Evolutionary conservation across 805 yeast genomes (phyloP), one percentile per base, ranked within the genome.

Genomic region (Cephaloascus albidus): DNA sequence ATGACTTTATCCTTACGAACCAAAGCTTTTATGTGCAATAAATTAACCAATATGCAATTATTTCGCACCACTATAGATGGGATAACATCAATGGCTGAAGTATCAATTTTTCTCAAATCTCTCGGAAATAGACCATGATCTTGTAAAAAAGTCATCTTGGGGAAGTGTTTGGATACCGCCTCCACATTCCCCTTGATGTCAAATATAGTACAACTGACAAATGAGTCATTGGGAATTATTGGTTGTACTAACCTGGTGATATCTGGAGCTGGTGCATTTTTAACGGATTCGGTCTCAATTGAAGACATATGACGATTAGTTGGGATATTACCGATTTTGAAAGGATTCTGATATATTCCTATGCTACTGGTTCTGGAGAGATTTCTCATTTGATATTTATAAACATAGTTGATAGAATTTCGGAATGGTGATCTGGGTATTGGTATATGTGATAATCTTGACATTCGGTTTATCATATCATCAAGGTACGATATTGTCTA

Each of bases 11-110:
- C 86, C 33, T 76, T 71, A 50, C 83, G 85, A n/a, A 93, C 76
- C 36, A 93, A 68, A 1, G 97, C 97, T 47, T 93, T 83, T 37
- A 93, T 87, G 55, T 89, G 93, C 31, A 93, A 62, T 52, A 93
- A 60, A 54, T 88, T 89, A 37, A 93, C 78, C 39, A 93, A 64
- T 16, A 90, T 84, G 38, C 94, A 82, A 45, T 75, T 74, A 19
- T 75, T 70, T 43, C 97, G 72, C 18, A 88, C 87, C 43, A 89
- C 79, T 36, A 93, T 82, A 16, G 87, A 78, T 0, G 98, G 98
- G 3, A 89, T 89, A 17, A 90, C 85, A 57, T 87, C 95, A 40
- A 76, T 72, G 31, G 76, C 64, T 1, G 84, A 68, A 3, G 80
- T 66, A 51, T 90, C 96, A 38, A 89, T 81, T 52, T 85, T 88